These are phyloP conservation scores for Epichloe baconii DNA, from an alignment of 2,329 filamentous ascomycete species.

Conservation along the genomic window DNA sequence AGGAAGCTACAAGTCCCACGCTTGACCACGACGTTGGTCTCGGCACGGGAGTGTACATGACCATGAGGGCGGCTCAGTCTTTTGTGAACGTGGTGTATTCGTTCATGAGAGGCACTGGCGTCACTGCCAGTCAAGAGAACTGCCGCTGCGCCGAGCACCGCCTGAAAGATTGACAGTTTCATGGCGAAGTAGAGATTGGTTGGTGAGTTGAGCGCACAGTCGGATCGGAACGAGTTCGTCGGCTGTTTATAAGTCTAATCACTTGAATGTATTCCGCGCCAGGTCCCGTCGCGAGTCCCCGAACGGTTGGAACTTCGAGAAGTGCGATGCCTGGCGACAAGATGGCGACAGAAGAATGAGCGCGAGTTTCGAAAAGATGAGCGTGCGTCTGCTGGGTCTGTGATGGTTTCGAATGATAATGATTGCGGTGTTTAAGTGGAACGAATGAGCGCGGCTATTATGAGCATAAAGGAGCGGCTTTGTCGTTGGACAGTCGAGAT, in stretches of 20 bases:
- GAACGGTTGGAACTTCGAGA: not conserved
- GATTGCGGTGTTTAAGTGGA: not conserved
- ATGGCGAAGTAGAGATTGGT: constrained; percentile 22
- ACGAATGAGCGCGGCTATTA: not conserved
- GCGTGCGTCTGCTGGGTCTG: not conserved
- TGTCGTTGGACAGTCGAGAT: not conserved
- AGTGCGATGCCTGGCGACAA: not conserved
- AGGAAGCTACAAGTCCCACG: constrained; percentile 50
- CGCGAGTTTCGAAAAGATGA: not conserved
- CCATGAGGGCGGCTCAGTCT: constrained; percentile 16
- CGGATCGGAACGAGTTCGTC: not conserved
- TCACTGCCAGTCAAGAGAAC: constrained; percentile 28
- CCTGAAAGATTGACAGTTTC: constrained; percentile 38
- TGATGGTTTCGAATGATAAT: not conserved
- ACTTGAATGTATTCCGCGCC: not conserved
- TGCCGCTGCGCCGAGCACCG: constrained; percentile 35
- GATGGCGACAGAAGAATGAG: not conserved
- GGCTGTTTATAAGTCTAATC: not conserved
- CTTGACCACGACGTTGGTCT: constrained; percentile 30
- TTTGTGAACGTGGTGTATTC: constrained; percentile 27
- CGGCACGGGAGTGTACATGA: constrained; percentile 9
- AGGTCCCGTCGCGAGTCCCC: not conserved
- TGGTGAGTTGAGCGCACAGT: not conserved
- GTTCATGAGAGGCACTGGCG: constrained; percentile 19
- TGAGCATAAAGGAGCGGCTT: not conserved